Conservation (phyloP, 106 monocot genomes). For the Platanthera zijinensis region DNA sequence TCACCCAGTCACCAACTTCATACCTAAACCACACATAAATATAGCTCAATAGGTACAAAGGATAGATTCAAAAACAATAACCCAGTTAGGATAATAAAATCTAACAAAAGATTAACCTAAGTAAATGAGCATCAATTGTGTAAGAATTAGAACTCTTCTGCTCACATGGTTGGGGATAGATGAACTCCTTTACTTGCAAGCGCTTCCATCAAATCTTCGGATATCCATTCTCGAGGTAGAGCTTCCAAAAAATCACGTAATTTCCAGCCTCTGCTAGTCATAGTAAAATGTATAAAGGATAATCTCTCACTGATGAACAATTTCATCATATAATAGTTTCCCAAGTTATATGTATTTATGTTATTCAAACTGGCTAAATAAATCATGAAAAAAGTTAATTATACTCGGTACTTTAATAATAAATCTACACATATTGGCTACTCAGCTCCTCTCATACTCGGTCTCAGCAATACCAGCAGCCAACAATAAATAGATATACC, state of each 20-base stretch:
- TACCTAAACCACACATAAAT: constrained; percentile 41
- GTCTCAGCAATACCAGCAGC: neutral
- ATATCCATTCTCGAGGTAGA: constrained; percentile 97
- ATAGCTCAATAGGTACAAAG: neutral
- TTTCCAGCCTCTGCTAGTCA: constrained; percentile 72
- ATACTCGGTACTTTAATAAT: neutral
- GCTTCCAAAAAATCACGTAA: constrained; percentile 81
- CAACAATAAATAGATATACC: constrained; percentile 25
- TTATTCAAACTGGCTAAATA: neutral
- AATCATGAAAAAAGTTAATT: neutral
- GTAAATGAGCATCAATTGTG: constrained; percentile 3
- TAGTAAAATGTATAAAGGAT: neutral
- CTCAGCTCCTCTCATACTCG: neutral
- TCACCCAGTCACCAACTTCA: constrained; percentile 91
- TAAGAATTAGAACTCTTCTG: constrained; percentile 5
- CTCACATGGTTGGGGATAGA: constrained; percentile 89
- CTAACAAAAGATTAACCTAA: neutral
- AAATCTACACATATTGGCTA: neutral
- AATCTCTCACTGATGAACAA: neutral
- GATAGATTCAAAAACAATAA: neutral
- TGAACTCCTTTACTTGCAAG: constrained; percentile 73
- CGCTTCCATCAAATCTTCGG: constrained; percentile 95
- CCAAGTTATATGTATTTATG: neutral
- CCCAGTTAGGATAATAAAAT: neutral
- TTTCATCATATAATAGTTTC: neutral